Conservation (phyloP, 2,329 filamentous ascomycete species). For the Aspergillus terreus region DNA sequence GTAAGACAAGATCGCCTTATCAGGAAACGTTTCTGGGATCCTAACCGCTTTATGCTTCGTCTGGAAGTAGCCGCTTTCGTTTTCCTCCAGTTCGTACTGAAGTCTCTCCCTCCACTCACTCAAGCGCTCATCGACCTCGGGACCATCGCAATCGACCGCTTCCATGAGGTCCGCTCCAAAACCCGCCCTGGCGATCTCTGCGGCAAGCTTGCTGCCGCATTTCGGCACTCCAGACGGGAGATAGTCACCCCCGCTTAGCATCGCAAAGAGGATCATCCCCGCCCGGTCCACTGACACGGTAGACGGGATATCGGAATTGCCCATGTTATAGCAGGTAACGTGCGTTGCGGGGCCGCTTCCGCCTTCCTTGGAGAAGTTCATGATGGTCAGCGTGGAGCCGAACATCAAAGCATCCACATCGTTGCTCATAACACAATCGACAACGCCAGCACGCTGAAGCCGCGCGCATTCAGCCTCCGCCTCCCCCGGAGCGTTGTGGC, state of each 20-base stretch:
- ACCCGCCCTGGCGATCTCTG: slow-evolving; percentile 82
- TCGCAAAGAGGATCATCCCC: slow-evolving; percentile 88
- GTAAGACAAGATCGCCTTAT: slow-evolving; percentile 72
- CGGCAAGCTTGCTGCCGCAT: slow-evolving; percentile 83
- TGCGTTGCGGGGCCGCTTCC: slow-evolving; percentile 72
- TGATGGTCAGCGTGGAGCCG: slow-evolving; percentile 72
- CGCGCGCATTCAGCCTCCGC: slow-evolving; percentile 94
- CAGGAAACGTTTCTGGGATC: slow-evolving; percentile 80
- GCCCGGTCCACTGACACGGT: slow-evolving; percentile 63
- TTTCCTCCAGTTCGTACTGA: slow-evolving; percentile 72
- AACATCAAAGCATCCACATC: slow-evolving; percentile 99
- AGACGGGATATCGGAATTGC: slow-evolving; percentile 12
- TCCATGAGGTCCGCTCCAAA: slow-evolving; percentile 70
- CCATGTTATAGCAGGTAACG: slow-evolving; percentile 71
- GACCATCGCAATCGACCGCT: slow-evolving; percentile 53
- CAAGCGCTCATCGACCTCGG: slow-evolving; percentile 39
- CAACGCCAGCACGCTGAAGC: slow-evolving; percentile 74
- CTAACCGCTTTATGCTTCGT: slow-evolving; percentile 68
- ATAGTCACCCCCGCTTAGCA: slow-evolving; percentile 96
- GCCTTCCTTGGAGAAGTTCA: slow-evolving; percentile 77
- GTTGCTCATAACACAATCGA: slow-evolving; percentile 91
- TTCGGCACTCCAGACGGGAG: slow-evolving; percentile 80
- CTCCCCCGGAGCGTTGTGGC: slow-evolving; percentile 86
- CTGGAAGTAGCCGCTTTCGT: slow-evolving; percentile 76
- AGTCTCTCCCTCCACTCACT: slow-evolving; percentile 69